Conservation (phyloP, 2,329 filamentous ascomycete species). For the Ceratocystis cubensis region DNA sequence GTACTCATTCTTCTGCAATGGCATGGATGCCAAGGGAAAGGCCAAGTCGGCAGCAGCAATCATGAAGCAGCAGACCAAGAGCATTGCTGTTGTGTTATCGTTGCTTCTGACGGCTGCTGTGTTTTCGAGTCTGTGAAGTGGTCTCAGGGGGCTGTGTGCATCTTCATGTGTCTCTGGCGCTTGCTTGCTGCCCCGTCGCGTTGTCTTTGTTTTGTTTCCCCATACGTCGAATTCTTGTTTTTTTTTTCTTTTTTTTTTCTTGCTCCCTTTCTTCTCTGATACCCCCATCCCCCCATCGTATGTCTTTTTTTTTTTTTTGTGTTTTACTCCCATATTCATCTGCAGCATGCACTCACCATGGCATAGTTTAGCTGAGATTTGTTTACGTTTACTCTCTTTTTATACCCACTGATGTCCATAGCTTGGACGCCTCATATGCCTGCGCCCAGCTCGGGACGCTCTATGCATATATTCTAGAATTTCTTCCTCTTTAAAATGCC, state of each 20-base stretch:
- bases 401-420: neutral
- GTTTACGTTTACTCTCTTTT: neutral
- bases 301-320: neutral
- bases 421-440: too few species aligned
- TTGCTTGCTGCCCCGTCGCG: neutral
- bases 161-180: neutral
- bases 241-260: neutral
- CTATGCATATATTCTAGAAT: too few species aligned
- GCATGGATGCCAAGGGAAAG: conserved; percentile 18
- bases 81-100: conserved; percentile 11
- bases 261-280: conserved; percentile 5
- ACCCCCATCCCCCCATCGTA: conserved; percentile 14
- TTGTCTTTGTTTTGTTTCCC: neutral
- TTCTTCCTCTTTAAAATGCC: too few species aligned
- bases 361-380: neutral
- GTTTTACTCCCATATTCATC: neutral
- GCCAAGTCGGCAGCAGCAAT: conserved; percentile 16
- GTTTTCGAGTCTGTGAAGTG: conserved; percentile 16
- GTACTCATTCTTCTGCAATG: conserved; percentile 20
- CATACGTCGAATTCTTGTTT: neutral
- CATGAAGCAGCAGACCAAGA: conserved; percentile 17
- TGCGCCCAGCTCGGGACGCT: too few species aligned
- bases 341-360: neutral
- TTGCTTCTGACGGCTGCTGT: conserved; percentile 17
- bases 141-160: neutral